phyloP scores from a whole-genome alignment of 768 basidiomycete genomes.

The Podaxis pistillaris region DNA sequence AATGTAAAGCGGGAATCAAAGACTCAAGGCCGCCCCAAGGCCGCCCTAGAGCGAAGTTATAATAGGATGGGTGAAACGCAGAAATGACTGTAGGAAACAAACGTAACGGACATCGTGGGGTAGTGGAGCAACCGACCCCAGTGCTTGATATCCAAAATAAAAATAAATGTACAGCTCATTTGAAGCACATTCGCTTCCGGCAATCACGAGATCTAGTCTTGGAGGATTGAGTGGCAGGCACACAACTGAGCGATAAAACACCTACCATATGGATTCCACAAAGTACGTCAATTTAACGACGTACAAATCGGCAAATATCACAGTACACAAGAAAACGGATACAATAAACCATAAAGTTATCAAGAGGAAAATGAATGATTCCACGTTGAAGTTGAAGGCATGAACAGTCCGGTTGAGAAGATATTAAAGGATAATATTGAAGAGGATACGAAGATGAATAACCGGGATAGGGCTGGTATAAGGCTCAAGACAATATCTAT shows the following conservation, averaged over 20 bases:
- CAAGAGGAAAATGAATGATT: background rate
- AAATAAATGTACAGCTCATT: no score
- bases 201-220: background rate
- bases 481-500: conserved; percentile 9
- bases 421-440: conserved; percentile 1
- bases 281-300: background rate
- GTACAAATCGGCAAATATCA: background rate
- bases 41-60: background rate
- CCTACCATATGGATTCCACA: background rate
- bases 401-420: background rate
- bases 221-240: background rate
- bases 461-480: conserved; percentile 1
- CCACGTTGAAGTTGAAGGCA: background rate
- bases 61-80: background rate
- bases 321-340: background rate
- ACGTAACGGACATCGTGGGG: background rate
- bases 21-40: background rate
- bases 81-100: background rate
- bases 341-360: conserved; percentile 14
- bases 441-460: background rate
- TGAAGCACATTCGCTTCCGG: background rate
- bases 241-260: background rate
- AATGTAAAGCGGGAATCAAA: no score
- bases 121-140: background rate
- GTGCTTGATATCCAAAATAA: background rate